Base-by-base conservation (phyloP, 768 basidiomycete species). In the Podaxis rugospora region DNA sequence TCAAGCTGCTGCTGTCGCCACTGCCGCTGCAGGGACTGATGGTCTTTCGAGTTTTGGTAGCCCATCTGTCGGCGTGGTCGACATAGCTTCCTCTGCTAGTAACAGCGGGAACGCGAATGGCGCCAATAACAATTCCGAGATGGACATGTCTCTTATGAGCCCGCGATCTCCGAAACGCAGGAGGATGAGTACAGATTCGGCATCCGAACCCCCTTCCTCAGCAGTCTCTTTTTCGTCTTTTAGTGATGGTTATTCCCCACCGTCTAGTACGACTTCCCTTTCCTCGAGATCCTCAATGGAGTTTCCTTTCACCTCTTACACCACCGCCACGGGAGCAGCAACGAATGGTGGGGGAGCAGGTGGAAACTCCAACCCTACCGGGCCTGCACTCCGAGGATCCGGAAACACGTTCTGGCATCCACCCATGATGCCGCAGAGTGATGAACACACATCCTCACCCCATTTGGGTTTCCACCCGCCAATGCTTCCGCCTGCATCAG, bases 331-430 rank as follows among this genome's bases (percentile, higher is more conserved):
- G 66, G 70, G 23, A 66, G 66, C 28, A 71, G 72, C 57, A 70
- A 68, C 65, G 66, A 65, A 21, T 27, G 52, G 57, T 27, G 52
- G 57, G 7, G 23, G 39, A 27, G 11, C 18, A 10, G n/a, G 55
- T 57, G 55, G 42, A 18, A 39, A 21, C 21, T 10, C 35, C 5
- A 39, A 50, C 46, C 54, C 52, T 16, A 14, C 59, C 40, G 79
- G 82, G 42, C 80, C 78, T n/a, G 78, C 81, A 3, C 72, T 86
- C 28, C 75, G 85, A 14, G 84, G 83, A 4, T 82, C 81, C 4
- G 81, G 80, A 0, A 86, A 82, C 63, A 82, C 87, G 6, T 87
- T 89, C 66, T 91, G 89, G 89, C 90, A 92, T 71, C 89, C 90
- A 2, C 87, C 89, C 9, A 87, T 88, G 81, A 78, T 88, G 65